Percentiles rank a stretch among this genome's conserved stretches.
phyloP scores from a whole-genome alignment of 73 alveolate genomes.

The Urostyla sp. region DNA sequence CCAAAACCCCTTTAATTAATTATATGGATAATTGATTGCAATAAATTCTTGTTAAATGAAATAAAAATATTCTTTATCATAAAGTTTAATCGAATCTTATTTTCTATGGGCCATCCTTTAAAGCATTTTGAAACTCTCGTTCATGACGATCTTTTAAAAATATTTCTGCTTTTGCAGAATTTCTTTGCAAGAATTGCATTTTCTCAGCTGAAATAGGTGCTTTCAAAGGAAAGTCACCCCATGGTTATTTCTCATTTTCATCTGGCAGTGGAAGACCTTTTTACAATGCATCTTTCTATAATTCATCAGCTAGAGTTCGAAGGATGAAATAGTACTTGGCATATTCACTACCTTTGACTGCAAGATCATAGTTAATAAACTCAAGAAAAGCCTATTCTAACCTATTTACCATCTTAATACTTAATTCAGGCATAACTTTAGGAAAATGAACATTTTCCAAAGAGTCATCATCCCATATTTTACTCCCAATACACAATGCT shows the following conservation, averaged over 20 bases:
- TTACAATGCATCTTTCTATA: constrained; percentile 53
- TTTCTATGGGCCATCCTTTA: neutral
- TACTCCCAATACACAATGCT: constrained; percentile 93
- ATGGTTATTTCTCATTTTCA: neutral
- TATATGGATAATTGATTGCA: neutral
- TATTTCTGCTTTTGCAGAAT: constrained; percentile 72
- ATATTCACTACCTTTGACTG: constrained; percentile 94
- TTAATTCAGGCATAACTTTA: constrained; percentile 92
- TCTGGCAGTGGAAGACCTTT: constrained; percentile 73
- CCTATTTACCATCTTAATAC: constrained; percentile 92
- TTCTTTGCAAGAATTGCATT: constrained; percentile 65
- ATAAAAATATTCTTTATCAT: neutral
- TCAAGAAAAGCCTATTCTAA: constrained; percentile 95
- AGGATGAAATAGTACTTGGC: constrained; percentile 96
- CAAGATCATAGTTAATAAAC: constrained; percentile 90
- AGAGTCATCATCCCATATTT: constrained; percentile 99
- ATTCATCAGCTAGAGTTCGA: constrained; percentile 90
- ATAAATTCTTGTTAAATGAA: neutral
- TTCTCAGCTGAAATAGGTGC: constrained; percentile 60
- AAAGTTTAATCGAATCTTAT: constrained; percentile 10
- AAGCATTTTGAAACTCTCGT: neutral
- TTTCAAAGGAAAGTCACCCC: constrained; percentile 53
- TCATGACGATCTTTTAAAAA: constrained; percentile 74
- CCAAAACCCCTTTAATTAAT: neutral
- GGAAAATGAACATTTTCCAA: constrained; percentile 99